Base-by-base conservation (phyloP, 352 stramenopile species). In the Elongisporangium senticosum region DNA sequence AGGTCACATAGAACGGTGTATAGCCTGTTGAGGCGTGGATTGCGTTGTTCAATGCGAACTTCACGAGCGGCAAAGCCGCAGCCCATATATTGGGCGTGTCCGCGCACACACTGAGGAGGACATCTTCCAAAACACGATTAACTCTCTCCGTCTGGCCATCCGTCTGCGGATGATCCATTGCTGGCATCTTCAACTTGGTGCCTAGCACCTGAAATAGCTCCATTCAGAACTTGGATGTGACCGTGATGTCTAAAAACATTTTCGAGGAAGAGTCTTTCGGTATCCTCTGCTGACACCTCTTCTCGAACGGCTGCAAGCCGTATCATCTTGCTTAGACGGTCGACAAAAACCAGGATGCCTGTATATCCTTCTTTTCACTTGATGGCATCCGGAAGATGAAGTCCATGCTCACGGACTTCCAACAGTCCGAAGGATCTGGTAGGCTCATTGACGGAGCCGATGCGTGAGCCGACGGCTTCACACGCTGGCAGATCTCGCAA, bases 31-130 rank as follows among this genome's bases (percentile, higher is more conserved):
- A 73, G 17, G 51, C 62, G 24, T 68, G 60, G 21, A 68, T 57
- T 15, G 56, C 53, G 33, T 70, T 70, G 53, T 66, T 70, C 28
- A 73, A 70, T 7, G 55, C 67, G 48, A 74, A 72, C 37, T 72
- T 52, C 33, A 63, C 63, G 15, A 74, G 47, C 4, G 63, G 55
- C 0, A 77, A 24, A n/a, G 15, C 22, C 3, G 23, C 15, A 3
- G 33, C 51, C 62, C 65, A 76, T 6, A 11, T 22, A 17, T n/a
- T 24, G 1, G 59, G 68, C 13, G 51, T 39, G 17, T 20, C 47
- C 7, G 65, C 55, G 24, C 61, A 77, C 8, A 49, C 24, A 33
- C 63, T 66, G 57, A 55, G 60, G 11, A 65, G 19, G n/a, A 71
- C 26, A n/a, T 63, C 55, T 22, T 54, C 57, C 14, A 61, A 2